phyloP scores from a whole-genome alignment of 257 asterid species.

The Ajuga chamaepitys region DNA sequence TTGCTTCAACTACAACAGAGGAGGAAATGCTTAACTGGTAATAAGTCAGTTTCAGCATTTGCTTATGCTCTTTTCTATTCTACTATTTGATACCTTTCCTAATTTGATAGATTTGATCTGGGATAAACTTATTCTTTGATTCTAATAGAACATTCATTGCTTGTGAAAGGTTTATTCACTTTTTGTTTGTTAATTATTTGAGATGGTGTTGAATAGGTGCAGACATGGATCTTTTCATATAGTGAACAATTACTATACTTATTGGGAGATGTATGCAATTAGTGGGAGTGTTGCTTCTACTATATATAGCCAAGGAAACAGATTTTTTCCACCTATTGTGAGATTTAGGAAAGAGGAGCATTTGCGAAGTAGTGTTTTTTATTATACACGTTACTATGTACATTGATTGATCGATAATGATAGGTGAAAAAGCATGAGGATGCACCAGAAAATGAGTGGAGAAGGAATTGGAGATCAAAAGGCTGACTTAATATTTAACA shows the following conservation, averaged over 20 bases:
- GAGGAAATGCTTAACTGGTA: conserved; percentile 97
- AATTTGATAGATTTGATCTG: not conserved
- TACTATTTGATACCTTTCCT: not conserved
- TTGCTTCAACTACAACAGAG: conserved; percentile 97
- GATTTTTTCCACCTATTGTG: conserved; percentile 64
- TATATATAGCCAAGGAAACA: conserved; percentile 73
- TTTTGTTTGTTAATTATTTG: not conserved
- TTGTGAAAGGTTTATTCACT: conserved; percentile 42
- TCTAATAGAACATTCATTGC: too few relatives aligned
- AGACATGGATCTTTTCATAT: conserved; percentile 87
- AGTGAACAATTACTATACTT: conserved; percentile 81
- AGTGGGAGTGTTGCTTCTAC: conserved; percentile 89
- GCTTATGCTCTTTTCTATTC: not conserved
- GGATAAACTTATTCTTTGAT: not conserved
- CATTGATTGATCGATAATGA: not conserved
- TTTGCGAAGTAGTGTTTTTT: not conserved
- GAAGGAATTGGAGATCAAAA: conserved; percentile 83
- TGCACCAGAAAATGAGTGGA: conserved; percentile 83
- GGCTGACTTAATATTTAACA: conserved; percentile 82
- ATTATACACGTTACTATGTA: too few relatives aligned
- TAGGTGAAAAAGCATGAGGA: conserved; percentile 87
- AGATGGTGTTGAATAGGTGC: conserved; percentile 39
- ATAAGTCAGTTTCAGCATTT: not conserved
- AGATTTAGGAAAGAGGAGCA: conserved; percentile 43
- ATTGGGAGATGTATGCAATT: conserved; percentile 88